Evolutionary conservation across 176 grass and related monocot genomes (phyloP).

Genomic region (Musa troglodytarum): DNA sequence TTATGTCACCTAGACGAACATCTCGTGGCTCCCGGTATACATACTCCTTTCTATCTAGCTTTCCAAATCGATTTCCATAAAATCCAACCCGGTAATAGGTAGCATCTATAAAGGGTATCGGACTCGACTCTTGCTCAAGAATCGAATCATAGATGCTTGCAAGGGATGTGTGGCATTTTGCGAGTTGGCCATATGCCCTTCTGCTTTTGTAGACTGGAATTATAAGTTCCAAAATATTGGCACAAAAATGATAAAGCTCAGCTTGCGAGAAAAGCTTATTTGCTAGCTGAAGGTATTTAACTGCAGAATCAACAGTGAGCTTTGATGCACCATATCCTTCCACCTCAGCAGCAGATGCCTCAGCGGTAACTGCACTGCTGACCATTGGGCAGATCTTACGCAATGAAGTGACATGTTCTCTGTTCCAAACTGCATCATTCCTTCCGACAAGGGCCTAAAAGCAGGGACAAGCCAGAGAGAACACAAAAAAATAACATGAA

Average conservation of each 20-base stretch:
- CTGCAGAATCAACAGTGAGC: constrained; percentile 82
- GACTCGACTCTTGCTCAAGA: constrained; percentile 94
- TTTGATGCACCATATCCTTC: constrained; percentile 99
- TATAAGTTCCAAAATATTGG: constrained; percentile 90
- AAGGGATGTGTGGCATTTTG: constrained; percentile 93
- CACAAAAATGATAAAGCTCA: constrained; percentile 91
- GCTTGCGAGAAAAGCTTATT: constrained; percentile 91
- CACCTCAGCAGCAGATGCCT: constrained; percentile 86
- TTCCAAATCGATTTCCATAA: constrained; percentile 85
- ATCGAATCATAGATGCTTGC: constrained; percentile 87
- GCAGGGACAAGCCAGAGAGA: constrained; percentile 12
- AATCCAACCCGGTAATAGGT: constrained; percentile 98
- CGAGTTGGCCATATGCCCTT: constrained; percentile 80
- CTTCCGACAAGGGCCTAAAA: constrained; percentile 92
- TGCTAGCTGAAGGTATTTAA: constrained; percentile 95
- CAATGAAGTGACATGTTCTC: constrained; percentile 73
- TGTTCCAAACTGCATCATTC: constrained; percentile 91
- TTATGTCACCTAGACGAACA: constrained; percentile 95
- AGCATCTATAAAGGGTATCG: constrained; percentile 92
- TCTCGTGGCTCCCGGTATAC: constrained; percentile 84
- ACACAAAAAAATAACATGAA: background rate
- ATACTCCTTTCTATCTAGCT: constrained; percentile 80
- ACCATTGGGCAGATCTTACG: constrained; percentile 87
- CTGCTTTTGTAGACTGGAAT: constrained; percentile 97
- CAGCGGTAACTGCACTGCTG: constrained; percentile 60